Evolutionary conservation across 306 rosid genomes (phyloP).

Genomic region (Benincasa hispida): DNA sequence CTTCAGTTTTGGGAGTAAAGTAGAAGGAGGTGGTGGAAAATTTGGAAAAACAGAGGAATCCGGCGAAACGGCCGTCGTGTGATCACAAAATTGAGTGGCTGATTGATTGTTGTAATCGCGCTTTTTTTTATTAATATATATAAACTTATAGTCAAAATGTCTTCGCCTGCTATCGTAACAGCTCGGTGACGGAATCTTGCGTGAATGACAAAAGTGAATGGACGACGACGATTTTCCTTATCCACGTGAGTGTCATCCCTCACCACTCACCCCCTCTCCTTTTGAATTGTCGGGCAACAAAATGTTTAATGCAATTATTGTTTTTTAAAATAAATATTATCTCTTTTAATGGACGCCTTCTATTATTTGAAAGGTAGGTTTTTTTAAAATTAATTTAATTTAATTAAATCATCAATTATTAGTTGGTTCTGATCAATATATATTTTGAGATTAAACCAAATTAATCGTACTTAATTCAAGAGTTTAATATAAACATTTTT

Average conservation of each 20-base stretch:
- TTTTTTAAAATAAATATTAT: neutral
- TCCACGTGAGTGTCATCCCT: conserved; percentile 7
- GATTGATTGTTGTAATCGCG: conserved; percentile 1
- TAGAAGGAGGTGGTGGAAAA: neutral
- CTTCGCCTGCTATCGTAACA: neutral
- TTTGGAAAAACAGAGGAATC: neutral
- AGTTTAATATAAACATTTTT: neutral
- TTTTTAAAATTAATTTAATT: neutral
- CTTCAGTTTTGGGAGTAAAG: neutral
- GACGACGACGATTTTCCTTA: neutral
- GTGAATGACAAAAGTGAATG: conserved; percentile 1
- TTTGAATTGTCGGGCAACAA: conserved; percentile 3
- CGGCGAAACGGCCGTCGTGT: conserved; percentile 10
- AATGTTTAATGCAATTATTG: neutral
- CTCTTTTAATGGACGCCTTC: neutral
- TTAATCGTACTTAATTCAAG: neutral
- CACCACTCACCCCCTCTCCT: neutral
- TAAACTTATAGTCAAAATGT: neutral
- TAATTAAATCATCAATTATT: neutral
- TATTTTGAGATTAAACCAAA: neutral
- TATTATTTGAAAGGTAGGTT: neutral
- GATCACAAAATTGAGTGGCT: neutral
- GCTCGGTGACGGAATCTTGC: neutral
- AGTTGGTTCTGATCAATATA: neutral
- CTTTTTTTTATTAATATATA: neutral